A percentile compares a stretch with the other conserved stretches of the same genome.
Evolutionary conservation across 2,329 filamentous ascomycete species (phyloP).

Genomic region (Penicillium sp.): DNA sequence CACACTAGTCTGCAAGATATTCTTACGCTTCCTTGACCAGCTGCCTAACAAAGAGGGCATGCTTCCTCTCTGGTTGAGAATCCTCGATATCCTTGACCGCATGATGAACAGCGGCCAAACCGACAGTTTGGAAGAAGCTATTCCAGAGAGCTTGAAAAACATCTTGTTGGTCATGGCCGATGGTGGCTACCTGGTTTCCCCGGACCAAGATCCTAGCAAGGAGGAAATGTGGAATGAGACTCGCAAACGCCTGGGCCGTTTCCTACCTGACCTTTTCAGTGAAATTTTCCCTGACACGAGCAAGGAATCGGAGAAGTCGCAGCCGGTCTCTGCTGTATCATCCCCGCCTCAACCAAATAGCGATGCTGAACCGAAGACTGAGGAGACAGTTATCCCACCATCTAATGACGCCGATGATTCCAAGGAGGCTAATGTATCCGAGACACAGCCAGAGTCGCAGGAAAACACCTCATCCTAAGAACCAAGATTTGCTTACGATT

Average conservation of each 20-base stretch:
- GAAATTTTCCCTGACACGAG: conserved; percentile 59
- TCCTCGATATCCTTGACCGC: conserved; percentile 92
- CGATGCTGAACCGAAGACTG: conserved; percentile 20
- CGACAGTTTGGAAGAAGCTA: conserved; percentile 89
- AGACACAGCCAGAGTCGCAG: conserved; percentile 5
- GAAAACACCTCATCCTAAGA: conserved; percentile 11
- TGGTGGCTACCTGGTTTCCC: conserved; percentile 79
- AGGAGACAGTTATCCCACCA: conserved; percentile 7
- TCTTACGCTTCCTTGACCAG: conserved; percentile 87
- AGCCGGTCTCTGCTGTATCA: conserved; percentile 17
- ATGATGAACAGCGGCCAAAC: conserved; percentile 95
- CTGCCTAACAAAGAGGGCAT: conserved; percentile 86
- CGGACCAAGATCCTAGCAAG: conserved; percentile 55
- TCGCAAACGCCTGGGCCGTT: conserved; percentile 62
- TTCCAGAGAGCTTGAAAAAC: conserved; percentile 94
- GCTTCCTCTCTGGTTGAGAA: conserved; percentile 88
- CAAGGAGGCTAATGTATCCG: conserved; percentile 3
- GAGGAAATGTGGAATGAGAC: conserved; percentile 65
- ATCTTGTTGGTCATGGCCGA: conserved; percentile 93
- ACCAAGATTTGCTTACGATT: background rate
- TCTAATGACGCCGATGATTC: conserved; percentile 3
- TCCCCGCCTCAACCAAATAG: conserved; percentile 22
- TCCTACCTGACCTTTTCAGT: conserved; percentile 62
- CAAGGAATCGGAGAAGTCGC: conserved; percentile 25
- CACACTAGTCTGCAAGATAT: conserved; percentile 91